phyloP scores from a whole-genome alignment of 768 basidiomycete genomes.

The Mycena belliarum region DNA sequence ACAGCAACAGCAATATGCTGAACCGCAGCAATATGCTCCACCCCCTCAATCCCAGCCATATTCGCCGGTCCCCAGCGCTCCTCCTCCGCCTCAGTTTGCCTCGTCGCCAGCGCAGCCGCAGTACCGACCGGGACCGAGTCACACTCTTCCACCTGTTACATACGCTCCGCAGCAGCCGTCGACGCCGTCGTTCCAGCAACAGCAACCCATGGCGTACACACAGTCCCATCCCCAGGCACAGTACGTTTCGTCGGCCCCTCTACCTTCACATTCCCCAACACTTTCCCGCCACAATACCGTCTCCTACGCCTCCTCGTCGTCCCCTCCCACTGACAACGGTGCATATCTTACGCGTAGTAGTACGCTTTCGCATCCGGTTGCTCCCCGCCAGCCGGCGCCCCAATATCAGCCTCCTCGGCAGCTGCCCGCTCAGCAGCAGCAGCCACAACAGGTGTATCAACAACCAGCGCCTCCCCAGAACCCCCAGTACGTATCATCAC shows the following conservation, averaged over 20 bases:
- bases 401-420: slow-evolving; percentile 10
- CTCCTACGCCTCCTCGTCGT: slow-evolving; percentile 6
- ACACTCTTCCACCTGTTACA: slow-evolving; percentile 26
- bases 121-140: slow-evolving; percentile 27
- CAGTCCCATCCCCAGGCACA: slow-evolving; percentile 29
- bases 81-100: slow-evolving; percentile 21
- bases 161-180: slow-evolving; percentile 26
- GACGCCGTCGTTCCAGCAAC: slow-evolving; percentile 25
- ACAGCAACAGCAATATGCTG: slow-evolving; percentile 29
- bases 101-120: slow-evolving; percentile 21
- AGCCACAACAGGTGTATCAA: slow-evolving; percentile 25
- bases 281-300: slow-evolving; percentile 32
- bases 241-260: slow-evolving; percentile 14
- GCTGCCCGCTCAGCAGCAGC: slow-evolving; percentile 20
- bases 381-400: slow-evolving; percentile 17
- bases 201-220: slow-evolving; percentile 11
- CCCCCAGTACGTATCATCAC: slow-evolving; percentile 27
- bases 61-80: slow-evolving; percentile 13
- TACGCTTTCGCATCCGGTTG: slow-evolving; percentile 20
- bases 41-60: slow-evolving; percentile 24
- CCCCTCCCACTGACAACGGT: slow-evolving; percentile 12
- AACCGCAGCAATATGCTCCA: slow-evolving; percentile 27
- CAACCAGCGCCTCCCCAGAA: slow-evolving; percentile 32
- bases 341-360: slow-evolving; percentile 19
- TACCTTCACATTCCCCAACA: slow-evolving; percentile 13